Evolutionary conservation across 257 asterid species (phyloP), one percentile per base, ranked within the genome.

Genomic region (Lycium ferocissimum): DNA sequence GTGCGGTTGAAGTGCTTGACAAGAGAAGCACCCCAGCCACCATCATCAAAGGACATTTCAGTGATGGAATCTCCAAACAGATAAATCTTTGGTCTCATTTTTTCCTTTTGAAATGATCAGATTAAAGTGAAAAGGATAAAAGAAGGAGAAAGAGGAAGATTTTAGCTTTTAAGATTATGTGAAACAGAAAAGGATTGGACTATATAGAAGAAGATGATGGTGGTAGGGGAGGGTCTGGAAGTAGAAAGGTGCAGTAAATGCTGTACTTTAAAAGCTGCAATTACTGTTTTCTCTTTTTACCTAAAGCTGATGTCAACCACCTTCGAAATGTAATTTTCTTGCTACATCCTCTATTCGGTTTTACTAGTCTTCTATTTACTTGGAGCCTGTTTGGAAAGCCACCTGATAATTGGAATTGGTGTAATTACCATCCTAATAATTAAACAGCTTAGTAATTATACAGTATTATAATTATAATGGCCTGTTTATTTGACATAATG

Each of bases 51-150:
- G 62, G 98, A 92, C 79, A 15, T 69, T 69, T 96, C 95, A 18
- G 99, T 96, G 51, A 96, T 96, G 62, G 99, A 96, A 87, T 96
- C 99, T 51, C 99, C 99, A 62, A 95, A 94, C 2, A 96, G 97
- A 89, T 91, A 93, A 84, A 95, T 91, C 90, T 90, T 92, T 8
- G 97, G 94, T 83, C 98, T 93, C 99, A 96, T 96, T 58, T 86
- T 4, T 10, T 51, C 22, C 15, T 17, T 72, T 13, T 18, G 49
- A 17, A 14, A 71, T 2, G 11, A 37, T 51, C 18, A 78, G 43
- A 78, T 35, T 22, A 1, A 79, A 69, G 53, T 70, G 53, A 38
- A 38, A 38, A 70, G 3, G 11, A 4, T 4, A 40, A 40, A 3
- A 33, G 76, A 67, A 22, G 49, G 14, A 26, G 69, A 22, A 49